phyloP scores from a whole-genome alignment of 164 flowering plant species.

The Santalum album region DNA sequence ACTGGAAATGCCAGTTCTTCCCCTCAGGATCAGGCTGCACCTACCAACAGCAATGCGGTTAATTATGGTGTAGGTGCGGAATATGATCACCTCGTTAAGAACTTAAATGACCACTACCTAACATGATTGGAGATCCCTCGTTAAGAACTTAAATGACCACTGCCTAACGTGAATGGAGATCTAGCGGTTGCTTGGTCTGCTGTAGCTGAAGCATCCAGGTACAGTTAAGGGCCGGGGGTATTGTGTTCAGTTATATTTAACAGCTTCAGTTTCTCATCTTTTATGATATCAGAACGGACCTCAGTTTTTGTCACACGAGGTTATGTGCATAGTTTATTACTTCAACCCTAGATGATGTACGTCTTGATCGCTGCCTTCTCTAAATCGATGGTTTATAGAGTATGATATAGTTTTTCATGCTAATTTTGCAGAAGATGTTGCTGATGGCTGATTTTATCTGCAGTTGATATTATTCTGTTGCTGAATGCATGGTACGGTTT shows the following conservation, averaged over 20 bases:
- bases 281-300: background rate
- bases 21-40: background rate
- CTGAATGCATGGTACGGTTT: too few species aligned
- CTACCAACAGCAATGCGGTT: background rate
- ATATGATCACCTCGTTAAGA: slow-evolving; percentile 48
- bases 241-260: background rate
- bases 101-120: slow-evolving; percentile 34
- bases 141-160: slow-evolving; percentile 37
- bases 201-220: slow-evolving; percentile 10
- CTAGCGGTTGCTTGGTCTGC: slow-evolving; percentile 1
- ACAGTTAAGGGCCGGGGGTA: slow-evolving; percentile 7
- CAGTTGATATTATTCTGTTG: too few species aligned
- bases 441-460: too few species aligned
- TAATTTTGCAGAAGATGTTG: too few species aligned
- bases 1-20: slow-evolving; percentile 18
- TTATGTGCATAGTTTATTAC: background rate
- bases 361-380: too few species aligned
- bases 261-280: background rate
- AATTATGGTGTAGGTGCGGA: slow-evolving; percentile 13
- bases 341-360: too few species aligned
- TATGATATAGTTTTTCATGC: too few species aligned
- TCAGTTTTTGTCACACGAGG: background rate
- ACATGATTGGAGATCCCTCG: slow-evolving; percentile 28
- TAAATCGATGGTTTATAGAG: too few species aligned
- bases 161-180: slow-evolving; percentile 27